Percentiles rank a stretch among this genome's conserved stretches.
Evolutionary conservation across 2,329 filamentous ascomycete species (phyloP).

Genomic region (Clarireedia homoeocarpa): DNA sequence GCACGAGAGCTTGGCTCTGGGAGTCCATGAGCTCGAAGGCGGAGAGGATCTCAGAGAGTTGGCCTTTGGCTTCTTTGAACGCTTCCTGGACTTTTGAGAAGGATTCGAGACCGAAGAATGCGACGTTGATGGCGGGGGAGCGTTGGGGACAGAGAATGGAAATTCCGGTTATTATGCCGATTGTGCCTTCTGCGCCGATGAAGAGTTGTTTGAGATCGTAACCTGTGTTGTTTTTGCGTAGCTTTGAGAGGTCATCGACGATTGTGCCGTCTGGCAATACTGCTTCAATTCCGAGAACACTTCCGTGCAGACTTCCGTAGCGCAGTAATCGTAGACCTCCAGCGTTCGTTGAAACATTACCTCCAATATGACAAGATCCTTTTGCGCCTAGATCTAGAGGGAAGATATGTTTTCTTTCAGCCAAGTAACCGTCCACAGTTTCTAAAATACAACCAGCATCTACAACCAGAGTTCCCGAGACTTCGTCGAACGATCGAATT

Average conservation of each 20-base stretch:
- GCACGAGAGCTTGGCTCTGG: conserved; percentile 70
- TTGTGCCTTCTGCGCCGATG: conserved; percentile 89
- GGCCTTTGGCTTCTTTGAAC: conserved; percentile 80
- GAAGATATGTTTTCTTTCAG: conserved; percentile 80
- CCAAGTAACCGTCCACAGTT: conserved; percentile 76
- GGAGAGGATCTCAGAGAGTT: conserved; percentile 90
- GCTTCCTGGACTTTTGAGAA: conserved; percentile 83
- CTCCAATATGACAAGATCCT: conserved; percentile 92
- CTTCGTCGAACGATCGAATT: conserved; percentile 86
- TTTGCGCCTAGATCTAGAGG: conserved; percentile 96
- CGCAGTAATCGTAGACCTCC: conserved; percentile 82
- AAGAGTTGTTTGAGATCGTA: conserved; percentile 97
- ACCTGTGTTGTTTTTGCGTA: conserved; percentile 98
- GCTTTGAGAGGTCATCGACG: conserved; percentile 75
- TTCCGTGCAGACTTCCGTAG: conserved; percentile 92
- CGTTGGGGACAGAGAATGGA: conserved; percentile 85
- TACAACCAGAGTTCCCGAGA: conserved; percentile 81
- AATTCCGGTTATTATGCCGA: conserved; percentile 87
- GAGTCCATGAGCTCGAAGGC: conserved; percentile 97
- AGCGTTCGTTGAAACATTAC: conserved; percentile 93
- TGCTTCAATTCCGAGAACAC: conserved; percentile 83
- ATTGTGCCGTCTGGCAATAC: conserved; percentile 91
- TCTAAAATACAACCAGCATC: conserved; percentile 92
- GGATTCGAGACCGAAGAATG: conserved; percentile 84
- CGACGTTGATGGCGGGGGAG: conserved; percentile 84